Evolutionary conservation across 2,329 filamentous ascomycete genomes (phyloP), one percentile per base, ranked within the genome.

Genomic region (Pyricularia grisea): DNA sequence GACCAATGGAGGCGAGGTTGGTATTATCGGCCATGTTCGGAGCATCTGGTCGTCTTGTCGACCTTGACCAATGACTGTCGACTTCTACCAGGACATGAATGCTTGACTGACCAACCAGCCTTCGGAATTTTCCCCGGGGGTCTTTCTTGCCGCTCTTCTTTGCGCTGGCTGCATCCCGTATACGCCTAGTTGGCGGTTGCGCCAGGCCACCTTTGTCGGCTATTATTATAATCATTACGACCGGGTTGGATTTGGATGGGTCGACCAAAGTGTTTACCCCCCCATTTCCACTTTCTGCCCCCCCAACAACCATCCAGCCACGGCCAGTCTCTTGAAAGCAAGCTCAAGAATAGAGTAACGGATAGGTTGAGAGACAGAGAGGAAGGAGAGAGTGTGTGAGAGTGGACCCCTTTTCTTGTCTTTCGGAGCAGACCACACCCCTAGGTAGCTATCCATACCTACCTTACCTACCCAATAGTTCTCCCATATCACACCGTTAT

Each of bases 181-280:
- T 42, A 58, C 55, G 20, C 63, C 58, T 58, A n/a, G 5, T 25
- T 60, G 27, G 65, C 65, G 65, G 33, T 67, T 42, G 33, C 36
- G 28, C 33, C 31, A 17, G 23, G 65, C 55, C 65, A 66, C 65
- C 65, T 36, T 66, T 42, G 65, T 66, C 60, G 67, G 67, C 67
- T 68, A 68, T 63, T 63, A 63, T 68, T 64, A 64, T 42, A 20
- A 60, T 27, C 55, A 20, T 50, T 55, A n/a, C 42, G 42, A 55
- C 42, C 42, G 42, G 20, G 17, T 12, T 61, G n/a, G 58, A 61
- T 20, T 28, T 12, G 23, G 23, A 61, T 61, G 58, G 58, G 58
- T 27, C 58, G 25, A 61, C 58, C 11, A 55, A 55, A 55, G 42
- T 17, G 33, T 36, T 55, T 55, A 12, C 58, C 58, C 58, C 58